Percentiles rank a stretch among this genome's conserved stretches.
These are phyloP conservation scores for Pinus albicaulis DNA, from an alignment of 75 land plant genomes.

Conservation along the genomic window DNA sequence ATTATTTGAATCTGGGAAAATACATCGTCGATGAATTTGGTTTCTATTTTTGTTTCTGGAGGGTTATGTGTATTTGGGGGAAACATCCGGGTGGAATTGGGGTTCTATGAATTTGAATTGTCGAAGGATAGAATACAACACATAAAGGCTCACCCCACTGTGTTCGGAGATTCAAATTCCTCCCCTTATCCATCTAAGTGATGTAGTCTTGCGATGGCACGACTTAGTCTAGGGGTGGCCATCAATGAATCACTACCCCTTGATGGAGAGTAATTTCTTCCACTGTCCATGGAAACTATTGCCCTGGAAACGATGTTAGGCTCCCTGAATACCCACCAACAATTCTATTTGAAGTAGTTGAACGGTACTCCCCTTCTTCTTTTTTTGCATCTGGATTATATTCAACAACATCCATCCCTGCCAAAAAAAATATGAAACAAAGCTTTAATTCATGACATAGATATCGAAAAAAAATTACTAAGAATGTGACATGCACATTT, in stretches of 20 bases:
- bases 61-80: no score
- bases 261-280: constrained; percentile 59
- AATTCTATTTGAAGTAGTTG: constrained; percentile 2
- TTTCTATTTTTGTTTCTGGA: no score
- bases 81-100: no score
- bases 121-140: not conserved
- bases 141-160: constrained; percentile 14
- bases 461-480: not conserved
- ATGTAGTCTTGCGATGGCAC: constrained; percentile 42
- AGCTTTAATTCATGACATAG: not conserved
- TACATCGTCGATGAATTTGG: no score
- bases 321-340: constrained; percentile 7
- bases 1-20: no score
- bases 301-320: not conserved
- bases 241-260: constrained; percentile 41
- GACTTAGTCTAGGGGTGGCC: constrained; percentile 55
- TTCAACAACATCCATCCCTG: constrained; percentile 1
- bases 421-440: not conserved
- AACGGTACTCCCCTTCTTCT: constrained; percentile 5
- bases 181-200: constrained; percentile 73
- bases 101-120: no score
- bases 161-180: constrained; percentile 53
- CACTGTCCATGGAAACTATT: constrained; percentile 17
- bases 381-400: not conserved
- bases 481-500: not conserved